Evolutionary conservation across 768 basidiomycete genomes (phyloP).

Genomic region (Daedaleopsis nitida): DNA sequence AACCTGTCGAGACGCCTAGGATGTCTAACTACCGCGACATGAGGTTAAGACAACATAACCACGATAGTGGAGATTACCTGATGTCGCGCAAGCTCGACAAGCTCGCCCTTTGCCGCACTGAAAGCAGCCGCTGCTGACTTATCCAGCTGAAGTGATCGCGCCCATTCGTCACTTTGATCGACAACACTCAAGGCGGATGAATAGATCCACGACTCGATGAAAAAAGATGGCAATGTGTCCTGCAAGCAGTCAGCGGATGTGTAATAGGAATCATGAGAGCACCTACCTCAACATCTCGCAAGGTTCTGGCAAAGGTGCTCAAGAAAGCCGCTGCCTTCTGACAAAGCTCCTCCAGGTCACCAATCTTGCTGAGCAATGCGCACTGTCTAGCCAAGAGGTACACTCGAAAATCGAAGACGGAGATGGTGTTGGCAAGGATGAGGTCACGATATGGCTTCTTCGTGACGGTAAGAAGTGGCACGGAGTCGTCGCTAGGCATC

Average conservation of each 20-base stretch:
- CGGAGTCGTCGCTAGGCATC: conserved; percentile 70
- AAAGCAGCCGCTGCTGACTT: conserved; percentile 50
- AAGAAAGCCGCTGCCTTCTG: conserved; percentile 76
- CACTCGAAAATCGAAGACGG: conserved; percentile 90
- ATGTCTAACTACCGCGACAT: conserved; percentile 66
- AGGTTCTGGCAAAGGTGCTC: conserved; percentile 68
- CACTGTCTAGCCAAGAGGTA: conserved; percentile 91
- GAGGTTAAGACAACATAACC: not conserved
- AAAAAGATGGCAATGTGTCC: conserved; percentile 61
- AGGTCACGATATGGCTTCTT: conserved; percentile 89
- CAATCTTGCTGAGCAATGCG: conserved; percentile 67
- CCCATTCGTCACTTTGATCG: conserved; percentile 79
- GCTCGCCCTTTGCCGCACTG: conserved; percentile 83
- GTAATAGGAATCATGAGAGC: not conserved
- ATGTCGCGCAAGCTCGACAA: conserved; percentile 82
- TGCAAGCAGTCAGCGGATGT: conserved; percentile 25
- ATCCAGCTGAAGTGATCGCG: conserved; percentile 48
- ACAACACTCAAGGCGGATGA: conserved; percentile 85
- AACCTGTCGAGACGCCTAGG: conserved; percentile 72
- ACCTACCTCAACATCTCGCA: conserved; percentile 75
- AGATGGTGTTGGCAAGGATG: conserved; percentile 87
- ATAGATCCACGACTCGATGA: conserved; percentile 93
- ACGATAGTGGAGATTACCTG: conserved; percentile 56
- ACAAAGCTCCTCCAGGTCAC: conserved; percentile 69
- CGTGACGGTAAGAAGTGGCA: conserved; percentile 72